Conservation (phyloP, 1,139 yeast genomes). For the Lodderomyces jiufengensis region DNA sequence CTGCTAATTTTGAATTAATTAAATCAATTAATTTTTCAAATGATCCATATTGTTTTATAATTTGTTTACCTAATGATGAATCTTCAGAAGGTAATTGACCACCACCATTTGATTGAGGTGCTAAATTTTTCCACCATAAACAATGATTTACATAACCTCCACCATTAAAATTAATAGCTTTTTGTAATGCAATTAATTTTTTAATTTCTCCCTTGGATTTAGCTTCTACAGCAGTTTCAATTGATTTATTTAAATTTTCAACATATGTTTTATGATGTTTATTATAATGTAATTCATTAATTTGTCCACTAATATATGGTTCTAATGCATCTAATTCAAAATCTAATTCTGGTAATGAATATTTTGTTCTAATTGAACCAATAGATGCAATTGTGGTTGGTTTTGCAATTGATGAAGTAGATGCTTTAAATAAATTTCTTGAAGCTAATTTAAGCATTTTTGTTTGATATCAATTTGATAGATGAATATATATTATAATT, state of each 20-base stretch:
- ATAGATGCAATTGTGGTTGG: conserved; percentile 18
- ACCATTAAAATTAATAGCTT: conserved; percentile 86
- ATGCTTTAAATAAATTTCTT: conserved; percentile 14
- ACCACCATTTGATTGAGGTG: conserved; percentile 80
- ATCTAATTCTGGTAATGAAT: conserved; percentile 79
- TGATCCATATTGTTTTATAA: conserved; percentile 68
- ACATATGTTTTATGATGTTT: conserved; percentile 97
- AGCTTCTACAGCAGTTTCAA: conserved; percentile 77
- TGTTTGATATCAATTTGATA: conserved; percentile 1
- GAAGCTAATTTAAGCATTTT: conserved; percentile 18
- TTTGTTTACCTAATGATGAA: conserved; percentile 59
- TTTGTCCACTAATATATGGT: conserved; percentile 85
- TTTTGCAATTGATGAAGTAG: conserved; percentile 7
- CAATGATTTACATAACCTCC: conserved; percentile 91
- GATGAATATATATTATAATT: too few relatives aligned
- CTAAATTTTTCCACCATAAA: conserved; percentile 87
- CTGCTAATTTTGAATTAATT: conserved; percentile 80
- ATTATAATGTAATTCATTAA: conserved; percentile 70
- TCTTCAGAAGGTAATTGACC: conserved; percentile 71
- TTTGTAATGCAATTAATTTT: conserved; percentile 69
- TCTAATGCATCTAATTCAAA: conserved; percentile 88
- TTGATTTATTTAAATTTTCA: conserved; percentile 78
- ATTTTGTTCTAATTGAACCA: conserved; percentile 54
- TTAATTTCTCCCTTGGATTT: conserved; percentile 59
- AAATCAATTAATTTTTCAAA: conserved; percentile 66